Evolutionary conservation across 768 basidiomycete species (phyloP).

Genomic region (Kwoniella heveanensis): DNA sequence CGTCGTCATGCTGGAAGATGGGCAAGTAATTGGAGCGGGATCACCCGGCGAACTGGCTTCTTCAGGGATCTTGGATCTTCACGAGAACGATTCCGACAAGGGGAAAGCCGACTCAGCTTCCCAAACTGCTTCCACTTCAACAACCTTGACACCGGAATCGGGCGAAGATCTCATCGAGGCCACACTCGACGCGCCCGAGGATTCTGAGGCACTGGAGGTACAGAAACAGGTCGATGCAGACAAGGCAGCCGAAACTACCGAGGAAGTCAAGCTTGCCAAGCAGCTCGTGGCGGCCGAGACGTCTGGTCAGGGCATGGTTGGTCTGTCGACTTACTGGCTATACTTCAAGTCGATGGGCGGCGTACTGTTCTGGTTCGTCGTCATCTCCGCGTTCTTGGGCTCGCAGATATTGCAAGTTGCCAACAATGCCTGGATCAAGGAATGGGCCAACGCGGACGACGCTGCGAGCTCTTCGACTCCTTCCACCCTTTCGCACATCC

Average conservation of each 20-base stretch:
- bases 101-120: conserved; percentile 7
- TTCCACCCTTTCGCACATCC: background rate
- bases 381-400: conserved; percentile 44
- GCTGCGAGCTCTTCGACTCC: background rate
- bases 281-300: conserved; percentile 49
- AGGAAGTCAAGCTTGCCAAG: conserved; percentile 42
- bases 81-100: conserved; percentile 14
- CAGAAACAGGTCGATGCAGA: conserved; percentile 42
- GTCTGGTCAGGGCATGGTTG: conserved; percentile 45
- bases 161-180: conserved; percentile 35
- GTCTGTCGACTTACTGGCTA: conserved; percentile 40
- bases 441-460: conserved; percentile 51
- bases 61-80: conserved; percentile 38
- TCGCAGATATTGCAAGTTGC: conserved; percentile 51
- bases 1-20: conserved; percentile 49
- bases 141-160: conserved; percentile 8
- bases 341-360: conserved; percentile 50
- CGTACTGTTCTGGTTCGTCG: conserved; percentile 46
- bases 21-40: conserved; percentile 42
- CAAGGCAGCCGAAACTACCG: conserved; percentile 25
- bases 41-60: conserved; percentile 38
- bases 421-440: conserved; percentile 53
- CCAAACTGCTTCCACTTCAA: conserved; percentile 14
- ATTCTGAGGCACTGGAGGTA: conserved; percentile 34
- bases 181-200: conserved; percentile 33